Base-by-base conservation (phyloP, 2,329 filamentous ascomycete genomes). In the Pyrenochaeta sp. region DNA sequence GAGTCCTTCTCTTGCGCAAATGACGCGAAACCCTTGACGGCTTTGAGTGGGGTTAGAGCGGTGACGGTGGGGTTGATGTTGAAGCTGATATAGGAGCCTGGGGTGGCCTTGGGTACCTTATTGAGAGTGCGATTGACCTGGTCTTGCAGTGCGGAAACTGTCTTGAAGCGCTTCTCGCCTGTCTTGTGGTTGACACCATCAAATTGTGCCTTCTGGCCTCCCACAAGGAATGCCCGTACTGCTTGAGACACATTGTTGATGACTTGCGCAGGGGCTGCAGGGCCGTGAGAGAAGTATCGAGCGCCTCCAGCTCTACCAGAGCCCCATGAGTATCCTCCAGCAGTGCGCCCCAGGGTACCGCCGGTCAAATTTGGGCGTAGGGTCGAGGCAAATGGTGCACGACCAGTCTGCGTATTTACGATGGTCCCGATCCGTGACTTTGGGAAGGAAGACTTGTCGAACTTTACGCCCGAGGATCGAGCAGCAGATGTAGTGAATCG, bases 201-300 rank as follows among this genome's bases (percentile, higher is more conserved):
- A 66, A 93, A 97, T 52, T 90, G 90, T 9, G 90, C 88, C 74
- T 93, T 95, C 69, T 96, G 87, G 0, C 95, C 95, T 0, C 90
- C 92, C n/a, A 97, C 83, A 78, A 91, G 89, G 77, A 99, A 97
- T 11, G 92, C 93, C 48, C 95, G 87, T 69, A 98, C 88, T 4
- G 92, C 95, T 65, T 92, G 88, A 11, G 92, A 96, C n/a, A 97
- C 94, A 76, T 97, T 97, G 75, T 95, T 90, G 45, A 98, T 86
- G 41, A 98, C 92, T 74, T 98, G 91, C 1, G 93, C 92, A 33
- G 92, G 92, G 7, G 89, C 86, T 9, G 91, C 89, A 1, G 94
- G 92, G 0, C 87, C 86, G 77, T 97, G 93, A 1, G 92, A 96
- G 78, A 98, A 98, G 80, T 94, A 94, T 62, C 94, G 85, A 20